Evolutionary conservation across 2,329 filamentous ascomycete species (phyloP).

Genomic region (Penicillium rolfsii): DNA sequence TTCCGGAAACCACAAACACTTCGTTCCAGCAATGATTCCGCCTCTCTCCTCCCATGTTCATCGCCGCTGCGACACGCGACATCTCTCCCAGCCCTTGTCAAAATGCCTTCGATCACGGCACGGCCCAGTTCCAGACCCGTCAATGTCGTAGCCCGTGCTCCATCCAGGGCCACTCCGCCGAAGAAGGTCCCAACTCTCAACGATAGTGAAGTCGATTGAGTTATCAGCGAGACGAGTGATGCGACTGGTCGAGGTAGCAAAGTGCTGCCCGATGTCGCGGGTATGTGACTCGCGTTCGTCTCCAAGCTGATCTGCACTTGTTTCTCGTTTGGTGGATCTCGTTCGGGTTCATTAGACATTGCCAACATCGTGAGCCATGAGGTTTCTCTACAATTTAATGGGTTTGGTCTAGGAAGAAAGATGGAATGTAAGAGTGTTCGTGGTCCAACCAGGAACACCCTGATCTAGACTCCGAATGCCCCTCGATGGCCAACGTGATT

Average conservation of each 20-base stretch:
- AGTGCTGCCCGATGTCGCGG: slow-evolving; percentile 39
- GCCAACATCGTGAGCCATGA: slow-evolving; percentile 23
- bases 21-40: slow-evolving; percentile 50
- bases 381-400: neutral
- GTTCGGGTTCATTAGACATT: neutral
- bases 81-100: slow-evolving; percentile 50
- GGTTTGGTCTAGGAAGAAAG: neutral
- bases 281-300: slow-evolving; percentile 26
- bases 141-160: slow-evolving; percentile 49
- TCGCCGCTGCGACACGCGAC: slow-evolving; percentile 53
- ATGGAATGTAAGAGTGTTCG: neutral
- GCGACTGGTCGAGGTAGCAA: slow-evolving; percentile 50
- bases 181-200: slow-evolving; percentile 50
- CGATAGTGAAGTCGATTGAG: slow-evolving; percentile 51
- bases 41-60: slow-evolving; percentile 45
- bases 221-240: slow-evolving; percentile 48
- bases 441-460: neutral
- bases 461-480: neutral
- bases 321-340: neutral
- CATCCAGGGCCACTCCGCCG: slow-evolving; percentile 49
- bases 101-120: slow-evolving; percentile 49
- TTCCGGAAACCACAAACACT: slow-evolving; percentile 42
- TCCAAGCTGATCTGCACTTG: slow-evolving; percentile 9
- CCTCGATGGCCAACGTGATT: neutral
- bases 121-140: slow-evolving; percentile 51